Percentiles rank a stretch among this genome's conserved stretches.
phyloP scores from a whole-genome alignment of 1,284 basidiomycete species.

The Microbotryum silenes-acaulis region DNA sequence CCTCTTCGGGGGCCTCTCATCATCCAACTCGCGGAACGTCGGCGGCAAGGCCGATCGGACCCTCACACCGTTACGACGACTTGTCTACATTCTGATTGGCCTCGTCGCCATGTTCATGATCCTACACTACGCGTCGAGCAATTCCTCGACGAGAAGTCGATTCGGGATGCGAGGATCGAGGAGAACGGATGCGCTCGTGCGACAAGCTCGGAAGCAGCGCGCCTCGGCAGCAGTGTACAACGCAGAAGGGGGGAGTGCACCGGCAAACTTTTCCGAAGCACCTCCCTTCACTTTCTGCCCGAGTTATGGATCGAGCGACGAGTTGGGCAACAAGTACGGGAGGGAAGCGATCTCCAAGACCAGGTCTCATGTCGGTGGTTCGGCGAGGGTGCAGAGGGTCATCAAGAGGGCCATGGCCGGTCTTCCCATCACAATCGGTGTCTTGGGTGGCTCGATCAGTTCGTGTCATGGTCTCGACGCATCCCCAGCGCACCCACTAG shows the following conservation, averaged over 20 bases:
- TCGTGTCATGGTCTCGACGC: slow-evolving; percentile 85
- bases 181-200: slow-evolving; percentile 27
- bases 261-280: slow-evolving; percentile 45
- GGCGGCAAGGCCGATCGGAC: too few species aligned
- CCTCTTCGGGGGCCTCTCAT: too few species aligned
- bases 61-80: too few species aligned
- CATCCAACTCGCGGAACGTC: too few species aligned
- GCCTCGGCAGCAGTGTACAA: slow-evolving; percentile 27
- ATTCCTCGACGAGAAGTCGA: too few species aligned
- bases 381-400: slow-evolving; percentile 73
- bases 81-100: too few species aligned
- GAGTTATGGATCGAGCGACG: slow-evolving; percentile 70
- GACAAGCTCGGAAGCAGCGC: slow-evolving; percentile 25
- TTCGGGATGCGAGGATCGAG: not conserved
- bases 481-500: slow-evolving; percentile 38
- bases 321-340: slow-evolving; percentile 68
- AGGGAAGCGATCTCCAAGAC: slow-evolving; percentile 66
- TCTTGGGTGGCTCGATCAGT: slow-evolving; percentile 87
- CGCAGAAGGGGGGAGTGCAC: slow-evolving; percentile 30
- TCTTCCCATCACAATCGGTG: slow-evolving; percentile 77
- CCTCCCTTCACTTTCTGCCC: slow-evolving; percentile 83
- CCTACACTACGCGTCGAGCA: too few species aligned
- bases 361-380: slow-evolving; percentile 68
- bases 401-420: slow-evolving; percentile 77
- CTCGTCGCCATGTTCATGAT: too few species aligned